Evolutionary conservation across 176 grass and related monocot species (phyloP).

Genomic region (Oropetium thomaeum): DNA sequence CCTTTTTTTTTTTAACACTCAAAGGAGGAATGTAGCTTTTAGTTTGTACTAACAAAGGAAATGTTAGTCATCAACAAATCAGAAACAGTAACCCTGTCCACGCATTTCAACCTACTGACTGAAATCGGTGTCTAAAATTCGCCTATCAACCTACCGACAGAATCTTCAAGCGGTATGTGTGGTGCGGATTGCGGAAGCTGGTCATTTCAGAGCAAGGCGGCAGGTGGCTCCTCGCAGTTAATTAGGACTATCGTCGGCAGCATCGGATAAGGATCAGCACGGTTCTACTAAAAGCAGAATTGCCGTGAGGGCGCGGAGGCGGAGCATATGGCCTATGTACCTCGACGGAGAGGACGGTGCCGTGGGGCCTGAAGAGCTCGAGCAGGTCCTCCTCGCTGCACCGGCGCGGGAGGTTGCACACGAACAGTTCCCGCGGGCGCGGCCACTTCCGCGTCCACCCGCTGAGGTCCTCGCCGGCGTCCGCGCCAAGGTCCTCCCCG

Average conservation of each 20-base stretch:
- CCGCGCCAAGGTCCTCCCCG: conserved; percentile 25
- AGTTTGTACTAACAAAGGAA: neutral
- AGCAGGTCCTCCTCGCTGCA: conserved; percentile 49
- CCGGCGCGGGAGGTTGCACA: conserved; percentile 67
- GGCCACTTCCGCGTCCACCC: conserved; percentile 22
- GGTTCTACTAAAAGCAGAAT: neutral
- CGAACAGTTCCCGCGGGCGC: conserved; percentile 62
- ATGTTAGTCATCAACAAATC: neutral
- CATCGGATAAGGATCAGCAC: neutral
- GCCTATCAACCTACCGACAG: neutral
- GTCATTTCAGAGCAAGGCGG: neutral
- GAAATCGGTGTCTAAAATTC: too few species aligned
- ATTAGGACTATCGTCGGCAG: neutral
- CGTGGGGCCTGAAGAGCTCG: conserved; percentile 56
- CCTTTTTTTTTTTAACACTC: too few species aligned
- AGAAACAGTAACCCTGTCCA: neutral
- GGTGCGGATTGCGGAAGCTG: neutral
- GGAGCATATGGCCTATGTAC: neutral
- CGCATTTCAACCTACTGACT: too few species aligned
- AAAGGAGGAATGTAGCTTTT: neutral
- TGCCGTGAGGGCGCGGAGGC: neutral
- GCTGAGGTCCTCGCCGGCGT: conserved; percentile 24
- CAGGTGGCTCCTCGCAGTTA: neutral
- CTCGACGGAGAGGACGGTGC: conserved; percentile 68
- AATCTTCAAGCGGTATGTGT: neutral